Evolutionary conservation across 495 filamentous ascomycete genomes (phyloP).

Genomic region (Parachaetomium inaequale): DNA sequence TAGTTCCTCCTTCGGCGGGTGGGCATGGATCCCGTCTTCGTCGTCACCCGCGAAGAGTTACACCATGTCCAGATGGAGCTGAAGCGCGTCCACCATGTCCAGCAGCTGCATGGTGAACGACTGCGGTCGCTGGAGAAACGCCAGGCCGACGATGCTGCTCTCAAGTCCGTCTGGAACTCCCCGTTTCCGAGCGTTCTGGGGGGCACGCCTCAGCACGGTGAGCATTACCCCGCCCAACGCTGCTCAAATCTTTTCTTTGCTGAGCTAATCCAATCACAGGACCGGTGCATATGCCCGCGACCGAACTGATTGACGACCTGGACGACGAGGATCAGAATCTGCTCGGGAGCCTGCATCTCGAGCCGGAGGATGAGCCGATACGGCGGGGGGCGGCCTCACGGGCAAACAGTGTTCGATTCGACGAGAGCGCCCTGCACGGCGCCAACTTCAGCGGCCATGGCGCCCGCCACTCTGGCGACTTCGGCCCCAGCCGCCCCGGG

Average conservation of each 20-base stretch:
- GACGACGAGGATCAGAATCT: conserved; percentile 73
- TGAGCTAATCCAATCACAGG: conserved; percentile 49
- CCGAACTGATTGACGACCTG: conserved; percentile 60
- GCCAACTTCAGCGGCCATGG: conserved; percentile 76
- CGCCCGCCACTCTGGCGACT: conserved; percentile 74
- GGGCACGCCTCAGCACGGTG: conserved; percentile 82
- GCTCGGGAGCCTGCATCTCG: conserved; percentile 68
- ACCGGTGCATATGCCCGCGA: conserved; percentile 65
- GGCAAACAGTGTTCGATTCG: conserved; percentile 98
- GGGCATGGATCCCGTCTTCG: conserved; percentile 56
- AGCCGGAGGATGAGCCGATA: conserved; percentile 77
- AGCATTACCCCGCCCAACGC: conserved; percentile 21
- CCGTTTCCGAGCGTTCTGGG: conserved; percentile 73
- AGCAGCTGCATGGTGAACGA: conserved; percentile 77
- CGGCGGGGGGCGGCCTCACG: conserved; percentile 80
- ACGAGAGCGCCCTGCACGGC: conserved; percentile 90
- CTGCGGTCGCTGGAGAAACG: conserved; percentile 74
- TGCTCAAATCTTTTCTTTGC: neutral
- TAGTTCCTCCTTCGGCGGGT: neutral
- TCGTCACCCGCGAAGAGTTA: conserved; percentile 63
- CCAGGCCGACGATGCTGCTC: conserved; percentile 71
- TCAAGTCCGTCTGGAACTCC: conserved; percentile 87
- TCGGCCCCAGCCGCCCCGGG: conserved; percentile 68
- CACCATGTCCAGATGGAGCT: conserved; percentile 86
- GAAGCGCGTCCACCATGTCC: conserved; percentile 72